phyloP scores from a whole-genome alignment of 2,329 filamentous ascomycete species.

The Calonectria pseudoturangicola region DNA sequence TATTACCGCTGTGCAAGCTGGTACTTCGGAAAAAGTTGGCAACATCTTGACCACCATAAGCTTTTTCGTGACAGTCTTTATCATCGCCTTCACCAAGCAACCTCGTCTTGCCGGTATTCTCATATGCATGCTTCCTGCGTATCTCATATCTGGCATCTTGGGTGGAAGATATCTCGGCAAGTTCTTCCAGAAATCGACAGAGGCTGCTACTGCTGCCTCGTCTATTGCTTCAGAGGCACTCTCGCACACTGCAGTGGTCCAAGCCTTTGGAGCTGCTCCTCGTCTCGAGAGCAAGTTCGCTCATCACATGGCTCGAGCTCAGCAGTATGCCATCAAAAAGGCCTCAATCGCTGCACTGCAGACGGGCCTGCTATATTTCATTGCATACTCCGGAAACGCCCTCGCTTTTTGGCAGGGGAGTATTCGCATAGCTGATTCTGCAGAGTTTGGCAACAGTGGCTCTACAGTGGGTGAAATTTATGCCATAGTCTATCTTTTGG shows the following conservation, averaged over 20 bases:
- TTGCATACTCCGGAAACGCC: constrained; percentile 79
- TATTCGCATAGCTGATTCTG: constrained; percentile 65
- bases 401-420: constrained; percentile 81
- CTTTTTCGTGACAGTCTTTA: constrained; percentile 80
- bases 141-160: constrained; percentile 74
- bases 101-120: constrained; percentile 78
- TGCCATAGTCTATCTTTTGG: constrained; percentile 71
- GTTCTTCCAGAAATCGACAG: constrained; percentile 68
- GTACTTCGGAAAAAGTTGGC: constrained; percentile 83
- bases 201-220: constrained; percentile 68
- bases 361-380: constrained; percentile 78
- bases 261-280: constrained; percentile 75
- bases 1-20: constrained; percentile 79
- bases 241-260: constrained; percentile 75
- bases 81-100: constrained; percentile 80
- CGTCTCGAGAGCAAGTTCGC: constrained; percentile 69
- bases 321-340: constrained; percentile 73
- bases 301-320: constrained; percentile 62
- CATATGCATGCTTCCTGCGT: constrained; percentile 77
- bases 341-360: constrained; percentile 73
- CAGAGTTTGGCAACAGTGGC: constrained; percentile 57
- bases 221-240: constrained; percentile 78
- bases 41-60: constrained; percentile 76
- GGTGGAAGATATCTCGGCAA: constrained; percentile 74
- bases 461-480: constrained; percentile 67